A percentile compares a stretch with the other conserved stretches of the same genome.
Evolutionary conservation across 202 grass and related monocot genomes (phyloP).

Genomic region (Bolboschoenoplectus hybrid): DNA sequence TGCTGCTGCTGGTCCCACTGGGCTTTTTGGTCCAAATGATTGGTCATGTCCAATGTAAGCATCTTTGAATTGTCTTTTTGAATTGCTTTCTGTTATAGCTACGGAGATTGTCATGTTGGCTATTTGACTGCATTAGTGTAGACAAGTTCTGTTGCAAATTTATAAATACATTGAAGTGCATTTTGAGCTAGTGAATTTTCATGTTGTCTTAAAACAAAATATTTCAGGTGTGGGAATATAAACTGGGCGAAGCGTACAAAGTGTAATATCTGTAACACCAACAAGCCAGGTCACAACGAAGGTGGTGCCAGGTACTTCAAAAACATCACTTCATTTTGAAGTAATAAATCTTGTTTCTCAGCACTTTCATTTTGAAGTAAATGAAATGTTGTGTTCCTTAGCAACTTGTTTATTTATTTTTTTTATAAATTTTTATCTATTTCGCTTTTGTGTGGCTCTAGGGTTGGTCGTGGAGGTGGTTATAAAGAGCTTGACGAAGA

Average conservation of each 20-base stretch:
- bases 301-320: constrained; percentile 85
- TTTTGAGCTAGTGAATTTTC: constrained; percentile 4
- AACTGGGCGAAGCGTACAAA: constrained; percentile 96
- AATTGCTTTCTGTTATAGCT: neutral
- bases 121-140: neutral
- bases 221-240: constrained; percentile 90
- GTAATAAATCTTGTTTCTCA: neutral
- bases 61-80: constrained; percentile 2
- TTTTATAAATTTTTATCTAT: constrained; percentile 20
- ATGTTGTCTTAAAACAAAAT: neutral
- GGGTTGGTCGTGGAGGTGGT: constrained; percentile 92
- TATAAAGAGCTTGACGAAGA: constrained; percentile 99
- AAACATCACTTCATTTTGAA: neutral
- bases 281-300: constrained; percentile 90
- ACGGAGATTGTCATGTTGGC: neutral
- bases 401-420: neutral
- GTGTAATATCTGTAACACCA: constrained; percentile 97
- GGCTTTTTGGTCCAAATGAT: constrained; percentile 97
- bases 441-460: constrained; percentile 34
- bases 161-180: neutral
- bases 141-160: neutral
- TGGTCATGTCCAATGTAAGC: constrained; percentile 96
- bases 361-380: neutral
- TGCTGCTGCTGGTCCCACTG: constrained; percentile 75
- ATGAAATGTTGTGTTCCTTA: neutral